Conservation (phyloP, 2,329 filamentous ascomycete species). For the Coniochaeta prunicola region DNA sequence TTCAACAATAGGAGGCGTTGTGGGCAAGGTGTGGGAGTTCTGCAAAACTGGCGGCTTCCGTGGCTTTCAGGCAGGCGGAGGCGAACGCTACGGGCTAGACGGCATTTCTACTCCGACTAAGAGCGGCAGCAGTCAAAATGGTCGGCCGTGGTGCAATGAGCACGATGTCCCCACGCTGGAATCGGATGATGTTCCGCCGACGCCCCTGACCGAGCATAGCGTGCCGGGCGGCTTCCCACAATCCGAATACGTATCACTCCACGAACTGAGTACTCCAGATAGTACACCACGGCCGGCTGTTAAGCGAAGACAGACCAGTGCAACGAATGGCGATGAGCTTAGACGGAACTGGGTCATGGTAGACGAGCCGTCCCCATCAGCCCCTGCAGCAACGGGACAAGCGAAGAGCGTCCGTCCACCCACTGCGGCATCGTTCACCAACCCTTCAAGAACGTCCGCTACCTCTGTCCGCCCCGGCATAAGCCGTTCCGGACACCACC, state of each 20-base stretch:
- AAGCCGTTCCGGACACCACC: slow-evolving; percentile 5
- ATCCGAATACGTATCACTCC: slow-evolving; percentile 22
- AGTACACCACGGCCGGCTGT: slow-evolving; percentile 37
- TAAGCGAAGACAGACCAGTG: slow-evolving; percentile 47
- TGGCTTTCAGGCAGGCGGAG: slow-evolving; percentile 83
- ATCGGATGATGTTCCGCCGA: slow-evolving; percentile 6
- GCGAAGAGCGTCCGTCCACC: slow-evolving; percentile 4
- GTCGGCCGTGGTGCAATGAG: slow-evolving; percentile 18
- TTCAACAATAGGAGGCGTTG: slow-evolving; percentile 56
- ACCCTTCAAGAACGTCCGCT: slow-evolving; percentile 11
- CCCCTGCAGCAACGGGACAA: slow-evolving; percentile 11
- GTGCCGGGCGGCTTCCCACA: slow-evolving; percentile 23
- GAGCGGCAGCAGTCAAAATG: slow-evolving; percentile 6
- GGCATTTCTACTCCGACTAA: slow-evolving; percentile 10
- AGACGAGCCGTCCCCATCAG: slow-evolving; percentile 23
- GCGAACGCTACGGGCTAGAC: slow-evolving; percentile 58
- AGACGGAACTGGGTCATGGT: slow-evolving; percentile 68
- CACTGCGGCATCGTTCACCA: slow-evolving; percentile 5
- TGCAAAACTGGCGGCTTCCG: slow-evolving; percentile 68
- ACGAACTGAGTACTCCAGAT: slow-evolving; percentile 24
- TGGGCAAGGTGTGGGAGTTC: slow-evolving; percentile 79
- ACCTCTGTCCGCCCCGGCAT: slow-evolving; percentile 7
- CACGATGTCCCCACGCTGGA: slow-evolving; percentile 19
- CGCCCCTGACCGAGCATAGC: slow-evolving; percentile 4
- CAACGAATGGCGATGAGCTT: slow-evolving; percentile 44